Evolutionary conservation across 2,329 filamentous ascomycete species (phyloP).

Genomic region (Pleoardoris graminearum): DNA sequence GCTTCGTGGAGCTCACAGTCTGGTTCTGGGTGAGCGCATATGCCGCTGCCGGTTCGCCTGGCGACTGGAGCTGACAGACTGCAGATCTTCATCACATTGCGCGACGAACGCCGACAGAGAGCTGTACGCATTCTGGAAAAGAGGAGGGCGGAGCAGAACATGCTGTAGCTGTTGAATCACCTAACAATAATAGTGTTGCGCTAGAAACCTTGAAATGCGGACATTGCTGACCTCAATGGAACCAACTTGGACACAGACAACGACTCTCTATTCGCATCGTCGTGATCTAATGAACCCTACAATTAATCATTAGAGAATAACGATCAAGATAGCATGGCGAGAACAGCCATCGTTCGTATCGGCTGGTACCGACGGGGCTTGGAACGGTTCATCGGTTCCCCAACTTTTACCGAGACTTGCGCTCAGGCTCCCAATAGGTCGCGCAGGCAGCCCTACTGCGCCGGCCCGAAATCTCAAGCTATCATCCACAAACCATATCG

Average conservation of each 20-base stretch:
- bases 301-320: too few relatives aligned
- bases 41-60: background rate
- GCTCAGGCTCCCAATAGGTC: background rate
- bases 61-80: slow-evolving; percentile 5
- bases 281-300: too few relatives aligned
- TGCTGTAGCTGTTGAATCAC: slow-evolving; percentile 12
- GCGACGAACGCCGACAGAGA: slow-evolving; percentile 42
- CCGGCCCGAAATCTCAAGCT: background rate
- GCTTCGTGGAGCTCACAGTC: slow-evolving; percentile 77
- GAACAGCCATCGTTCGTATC: too few relatives aligned
- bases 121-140: slow-evolving; percentile 35
- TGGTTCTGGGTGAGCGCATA: slow-evolving; percentile 78
- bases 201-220: too few relatives aligned
- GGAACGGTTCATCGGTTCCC: slow-evolving; percentile 10
- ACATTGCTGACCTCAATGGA: too few relatives aligned
- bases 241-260: too few relatives aligned
- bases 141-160: slow-evolving; percentile 36
- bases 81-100: slow-evolving; percentile 41
- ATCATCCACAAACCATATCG: background rate
- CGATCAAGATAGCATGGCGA: background rate
- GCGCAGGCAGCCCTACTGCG: background rate
- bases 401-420: slow-evolving; percentile 9
- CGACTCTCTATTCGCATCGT: too few relatives aligned
- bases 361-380: background rate
- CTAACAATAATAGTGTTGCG: background rate